A percentile compares a stretch with the other conserved stretches of the same genome.
Evolutionary conservation across 306 rosid species (phyloP).

Genomic region (Echinosophora koreensis): DNA sequence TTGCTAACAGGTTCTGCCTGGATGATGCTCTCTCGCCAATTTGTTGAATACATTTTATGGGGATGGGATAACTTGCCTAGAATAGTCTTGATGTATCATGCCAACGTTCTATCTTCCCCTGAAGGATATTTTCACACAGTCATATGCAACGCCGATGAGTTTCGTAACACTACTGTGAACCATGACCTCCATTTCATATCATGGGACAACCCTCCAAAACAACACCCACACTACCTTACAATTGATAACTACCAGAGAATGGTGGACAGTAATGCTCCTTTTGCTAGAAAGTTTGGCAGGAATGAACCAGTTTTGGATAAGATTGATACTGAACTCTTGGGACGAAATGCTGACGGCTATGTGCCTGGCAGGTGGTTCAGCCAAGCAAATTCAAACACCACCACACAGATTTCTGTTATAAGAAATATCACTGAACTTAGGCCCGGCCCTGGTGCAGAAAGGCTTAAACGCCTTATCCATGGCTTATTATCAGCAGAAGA

Average conservation of each 20-base stretch:
- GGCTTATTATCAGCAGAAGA: constrained; percentile 55
- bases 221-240: constrained; percentile 62
- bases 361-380: constrained; percentile 59
- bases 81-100: constrained; percentile 62
- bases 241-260: constrained; percentile 48
- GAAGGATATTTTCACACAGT: constrained; percentile 70
- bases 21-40: constrained; percentile 66
- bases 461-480: constrained; percentile 54
- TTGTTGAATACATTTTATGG: constrained; percentile 59
- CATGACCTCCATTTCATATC: constrained; percentile 67
- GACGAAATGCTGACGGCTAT: constrained; percentile 49
- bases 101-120: constrained; percentile 64
- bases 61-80: constrained; percentile 73
- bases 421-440: constrained; percentile 54
- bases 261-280: constrained; percentile 62
- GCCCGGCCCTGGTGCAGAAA: constrained; percentile 61
- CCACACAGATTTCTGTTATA: constrained; percentile 32
- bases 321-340: constrained; percentile 57
- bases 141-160: constrained; percentile 65
- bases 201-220: constrained; percentile 68
- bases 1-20: constrained; percentile 65
- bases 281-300: constrained; percentile 58
- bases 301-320: constrained; percentile 57
- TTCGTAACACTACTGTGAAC: constrained; percentile 63
- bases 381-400: constrained; percentile 45